Percentiles rank a stretch among this genome's conserved stretches.
Evolutionary conservation across 192 early-diverging fungal genomes (phyloP).

Genomic region (Chytriomyces confervae): DNA sequence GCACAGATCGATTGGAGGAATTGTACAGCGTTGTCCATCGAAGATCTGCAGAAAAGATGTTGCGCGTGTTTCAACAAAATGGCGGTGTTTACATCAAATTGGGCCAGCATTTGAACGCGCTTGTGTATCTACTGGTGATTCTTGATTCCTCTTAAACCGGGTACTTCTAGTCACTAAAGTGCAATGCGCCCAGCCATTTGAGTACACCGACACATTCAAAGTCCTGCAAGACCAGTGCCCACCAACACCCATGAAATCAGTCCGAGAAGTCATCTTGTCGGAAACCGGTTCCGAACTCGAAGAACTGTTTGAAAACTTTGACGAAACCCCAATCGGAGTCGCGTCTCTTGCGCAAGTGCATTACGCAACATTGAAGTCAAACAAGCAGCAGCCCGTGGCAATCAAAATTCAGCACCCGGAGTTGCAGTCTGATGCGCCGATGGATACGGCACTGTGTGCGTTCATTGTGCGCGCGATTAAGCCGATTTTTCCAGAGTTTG

Average conservation of each 20-base stretch:
- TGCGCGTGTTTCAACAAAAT: conserved; percentile 64
- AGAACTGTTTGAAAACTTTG: conserved; percentile 78
- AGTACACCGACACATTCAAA: conserved; percentile 89
- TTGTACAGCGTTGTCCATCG: conserved; percentile 49
- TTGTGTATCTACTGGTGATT: conserved; percentile 74
- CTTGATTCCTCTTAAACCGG: not conserved
- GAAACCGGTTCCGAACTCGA: conserved; percentile 73
- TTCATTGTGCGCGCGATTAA: conserved; percentile 56
- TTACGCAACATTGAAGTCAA: conserved; percentile 67
- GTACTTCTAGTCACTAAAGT: not conserved
- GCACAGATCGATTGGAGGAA: not conserved
- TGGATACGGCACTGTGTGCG: conserved; percentile 60
- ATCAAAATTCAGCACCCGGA: conserved; percentile 93
- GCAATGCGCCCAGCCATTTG: conserved; percentile 55
- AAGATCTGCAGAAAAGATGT: conserved; percentile 70
- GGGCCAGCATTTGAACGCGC: conserved; percentile 81
- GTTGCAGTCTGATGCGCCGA: conserved; percentile 73
- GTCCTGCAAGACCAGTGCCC: conserved; percentile 82
- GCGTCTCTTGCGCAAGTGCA: conserved; percentile 94
- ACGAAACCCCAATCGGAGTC: conserved; percentile 85
- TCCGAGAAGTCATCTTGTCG: conserved; percentile 68
- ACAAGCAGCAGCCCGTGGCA: conserved; percentile 74
- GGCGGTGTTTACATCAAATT: conserved; percentile 90
- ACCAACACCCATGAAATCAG: conserved; percentile 71
- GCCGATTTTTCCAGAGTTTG: conserved; percentile 85